These are phyloP conservation scores for Pythium diclinum DNA, from an alignment of 352 stramenopile genomes.

Conservation along the genomic window DNA sequence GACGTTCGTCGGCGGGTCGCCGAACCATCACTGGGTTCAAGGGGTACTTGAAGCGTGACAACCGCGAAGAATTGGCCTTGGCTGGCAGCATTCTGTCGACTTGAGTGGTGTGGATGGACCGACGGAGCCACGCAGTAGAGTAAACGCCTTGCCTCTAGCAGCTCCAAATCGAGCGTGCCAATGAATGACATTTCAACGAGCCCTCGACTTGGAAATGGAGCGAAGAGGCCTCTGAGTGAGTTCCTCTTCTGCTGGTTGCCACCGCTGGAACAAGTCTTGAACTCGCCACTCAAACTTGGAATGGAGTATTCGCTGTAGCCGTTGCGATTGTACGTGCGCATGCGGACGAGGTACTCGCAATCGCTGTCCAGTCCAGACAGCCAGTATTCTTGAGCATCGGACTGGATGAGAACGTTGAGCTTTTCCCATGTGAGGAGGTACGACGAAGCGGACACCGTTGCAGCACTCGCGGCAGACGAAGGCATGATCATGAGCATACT, in stretches of 20 bases:
- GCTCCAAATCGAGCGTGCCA: constrained; percentile 53
- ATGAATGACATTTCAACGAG: constrained; percentile 46
- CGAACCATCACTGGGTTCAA: background rate
- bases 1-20: constrained; percentile 3
- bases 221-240: constrained; percentile 19
- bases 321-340: constrained; percentile 59
- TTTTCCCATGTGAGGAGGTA: constrained; percentile 56
- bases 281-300: constrained; percentile 42
- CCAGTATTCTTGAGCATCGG: constrained; percentile 55
- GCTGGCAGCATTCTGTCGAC: constrained; percentile 8
- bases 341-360: constrained; percentile 59
- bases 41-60: constrained; percentile 14
- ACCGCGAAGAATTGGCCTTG: constrained; percentile 24
- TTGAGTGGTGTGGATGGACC: background rate
- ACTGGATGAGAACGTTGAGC: constrained; percentile 44
- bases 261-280: constrained; percentile 31
- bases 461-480: constrained; percentile 21
- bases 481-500: constrained; percentile 54
- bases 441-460: constrained; percentile 29
- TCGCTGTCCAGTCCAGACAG: constrained; percentile 47
- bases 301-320: constrained; percentile 58
- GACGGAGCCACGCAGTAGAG: constrained; percentile 7
- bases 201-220: background rate
- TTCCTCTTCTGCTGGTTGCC: background rate
- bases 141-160: constrained; percentile 48